A percentile compares a stretch with the other conserved stretches of the same genome.
phyloP scores from a whole-genome alignment of 305 asterid species.

The Fraxinus albicans region DNA sequence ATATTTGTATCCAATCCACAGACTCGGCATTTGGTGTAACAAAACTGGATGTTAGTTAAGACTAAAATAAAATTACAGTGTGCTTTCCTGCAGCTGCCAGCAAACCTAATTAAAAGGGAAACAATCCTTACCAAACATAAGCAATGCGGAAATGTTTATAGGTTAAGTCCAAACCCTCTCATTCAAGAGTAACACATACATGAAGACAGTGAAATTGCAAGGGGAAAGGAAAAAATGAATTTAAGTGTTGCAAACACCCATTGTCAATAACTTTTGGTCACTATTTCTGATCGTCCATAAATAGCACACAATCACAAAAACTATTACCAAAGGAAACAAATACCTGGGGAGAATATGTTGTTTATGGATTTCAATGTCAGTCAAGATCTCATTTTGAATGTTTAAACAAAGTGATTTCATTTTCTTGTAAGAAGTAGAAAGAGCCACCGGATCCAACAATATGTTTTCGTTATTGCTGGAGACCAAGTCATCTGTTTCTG shows the following conservation, averaged over 20 bases:
- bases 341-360: slow-evolving; percentile 92
- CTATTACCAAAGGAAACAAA: neutral
- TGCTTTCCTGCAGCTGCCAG: neutral
- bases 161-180: neutral
- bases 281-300: neutral
- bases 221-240: neutral
- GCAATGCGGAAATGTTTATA: neutral
- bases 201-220: neutral
- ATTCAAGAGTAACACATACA: neutral
- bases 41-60: neutral
- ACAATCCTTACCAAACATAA: neutral
- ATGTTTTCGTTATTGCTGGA: slow-evolving; percentile 57
- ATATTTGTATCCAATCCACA: neutral
- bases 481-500: slow-evolving; percentile 80
- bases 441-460: slow-evolving; percentile 71
- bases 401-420: slow-evolving; percentile 66
- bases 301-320: neutral
- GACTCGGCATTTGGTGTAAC: neutral
- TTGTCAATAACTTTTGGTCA: neutral
- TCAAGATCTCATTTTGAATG: slow-evolving; percentile 63
- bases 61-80: neutral
- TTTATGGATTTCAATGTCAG: slow-evolving; percentile 77
- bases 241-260: neutral
- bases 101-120: neutral
- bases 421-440: slow-evolving; percentile 79